phyloP scores from a whole-genome alignment of 176 grass and related monocot species.

The Musa schizocarpa region DNA sequence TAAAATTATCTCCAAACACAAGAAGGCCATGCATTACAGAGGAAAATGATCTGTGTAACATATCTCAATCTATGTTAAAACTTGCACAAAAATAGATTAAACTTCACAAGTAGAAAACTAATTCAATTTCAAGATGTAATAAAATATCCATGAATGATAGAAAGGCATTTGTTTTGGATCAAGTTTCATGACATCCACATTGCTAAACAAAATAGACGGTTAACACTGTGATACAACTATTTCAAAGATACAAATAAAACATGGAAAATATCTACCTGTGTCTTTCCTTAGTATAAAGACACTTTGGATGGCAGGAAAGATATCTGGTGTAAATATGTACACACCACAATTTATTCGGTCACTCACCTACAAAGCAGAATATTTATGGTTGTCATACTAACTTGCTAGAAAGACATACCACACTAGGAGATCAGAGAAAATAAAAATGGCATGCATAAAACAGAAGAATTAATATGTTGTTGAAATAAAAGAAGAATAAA shows the following conservation, averaged over 20 bases:
- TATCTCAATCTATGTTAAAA: no score
- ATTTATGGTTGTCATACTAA: conserved; percentile 17
- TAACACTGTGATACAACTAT: neutral
- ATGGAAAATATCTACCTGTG: conserved; percentile 39
- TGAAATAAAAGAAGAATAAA: conserved; percentile 1
- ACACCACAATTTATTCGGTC: conserved; percentile 97
- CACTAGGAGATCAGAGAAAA: neutral
- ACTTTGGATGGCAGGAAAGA: conserved; percentile 82
- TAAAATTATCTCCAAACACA: no score
- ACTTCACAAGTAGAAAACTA: neutral
- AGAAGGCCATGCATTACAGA: no score
- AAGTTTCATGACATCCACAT: neutral
- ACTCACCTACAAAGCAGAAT: conserved; percentile 59
- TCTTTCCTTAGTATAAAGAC: conserved; percentile 80
- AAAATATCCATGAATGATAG: neutral
- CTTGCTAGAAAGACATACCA: neutral
- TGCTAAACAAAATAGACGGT: neutral
- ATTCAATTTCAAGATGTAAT: no score
- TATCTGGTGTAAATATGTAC: conserved; percentile 96
- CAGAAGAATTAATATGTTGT: conserved; percentile 6
- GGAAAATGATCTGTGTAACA: no score
- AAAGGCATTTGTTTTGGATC: neutral
- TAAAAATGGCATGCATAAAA: neutral
- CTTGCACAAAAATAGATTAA: neutral
- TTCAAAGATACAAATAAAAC: neutral